A percentile compares a stretch with the other conserved stretches of the same genome.
Evolutionary conservation across 139 green algal genomes (phyloP).

Genomic region (Coelastrella sp.): DNA sequence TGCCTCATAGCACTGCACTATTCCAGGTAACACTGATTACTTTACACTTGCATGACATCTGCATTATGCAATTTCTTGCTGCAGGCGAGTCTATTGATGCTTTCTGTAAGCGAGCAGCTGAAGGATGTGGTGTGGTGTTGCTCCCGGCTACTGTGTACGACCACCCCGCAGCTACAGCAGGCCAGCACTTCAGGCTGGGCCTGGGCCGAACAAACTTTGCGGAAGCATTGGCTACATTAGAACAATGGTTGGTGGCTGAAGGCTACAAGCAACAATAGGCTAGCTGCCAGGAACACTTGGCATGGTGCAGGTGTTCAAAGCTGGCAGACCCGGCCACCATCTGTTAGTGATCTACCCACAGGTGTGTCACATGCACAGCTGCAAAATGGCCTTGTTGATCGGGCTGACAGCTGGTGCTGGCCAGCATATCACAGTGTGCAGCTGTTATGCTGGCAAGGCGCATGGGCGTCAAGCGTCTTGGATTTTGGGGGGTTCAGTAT

Average conservation of each 20-base stretch:
- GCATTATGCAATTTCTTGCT: not conserved
- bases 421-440: too few relatives aligned
- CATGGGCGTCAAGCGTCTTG: too few relatives aligned
- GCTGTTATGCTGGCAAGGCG: too few relatives aligned
- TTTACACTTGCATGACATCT: not conserved
- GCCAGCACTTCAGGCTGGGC: constrained; percentile 49
- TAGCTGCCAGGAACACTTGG: not conserved
- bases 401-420: too few relatives aligned
- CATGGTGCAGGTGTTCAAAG: too few relatives aligned
- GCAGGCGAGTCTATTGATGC: constrained; percentile 8
- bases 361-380: too few relatives aligned
- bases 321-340: too few relatives aligned
- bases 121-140: constrained; percentile 43
- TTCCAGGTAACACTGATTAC: too few relatives aligned
- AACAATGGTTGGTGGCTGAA: not conserved
- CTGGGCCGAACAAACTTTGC: constrained; percentile 48
- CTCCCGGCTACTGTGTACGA: constrained; percentile 55
- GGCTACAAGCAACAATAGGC: not conserved
- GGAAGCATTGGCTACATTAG: not conserved
- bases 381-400: too few relatives aligned
- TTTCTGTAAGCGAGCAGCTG: constrained; percentile 33
- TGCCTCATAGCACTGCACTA: too few relatives aligned
- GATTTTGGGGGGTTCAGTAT: too few relatives aligned
- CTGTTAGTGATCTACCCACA: too few relatives aligned
- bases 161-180: constrained; percentile 11